Conservation (phyloP, 2,329 filamentous ascomycete species). For the Fusarium brachygibbosum region DNA sequence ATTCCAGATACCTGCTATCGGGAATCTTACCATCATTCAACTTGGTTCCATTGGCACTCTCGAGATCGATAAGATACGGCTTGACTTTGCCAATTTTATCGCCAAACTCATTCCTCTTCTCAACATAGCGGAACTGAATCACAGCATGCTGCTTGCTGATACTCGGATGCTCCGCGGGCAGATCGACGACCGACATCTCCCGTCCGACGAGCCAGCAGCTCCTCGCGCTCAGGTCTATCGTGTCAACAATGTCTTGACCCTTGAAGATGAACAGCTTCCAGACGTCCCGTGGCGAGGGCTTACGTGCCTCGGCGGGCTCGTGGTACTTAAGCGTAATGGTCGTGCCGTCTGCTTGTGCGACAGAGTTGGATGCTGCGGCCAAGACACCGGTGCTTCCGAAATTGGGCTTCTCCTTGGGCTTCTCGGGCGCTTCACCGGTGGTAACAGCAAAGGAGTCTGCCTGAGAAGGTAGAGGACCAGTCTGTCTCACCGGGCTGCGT, state of each 20-base stretch:
- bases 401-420: constrained; percentile 89
- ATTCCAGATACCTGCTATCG: constrained; percentile 83
- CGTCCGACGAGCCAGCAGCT: constrained; percentile 94
- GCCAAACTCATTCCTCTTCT: constrained; percentile 87
- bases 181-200: constrained; percentile 83
- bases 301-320: constrained; percentile 92
- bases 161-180: constrained; percentile 89
- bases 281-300: constrained; percentile 80
- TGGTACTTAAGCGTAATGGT: constrained; percentile 92
- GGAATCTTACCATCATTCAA: constrained; percentile 83
- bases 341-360: constrained; percentile 78
- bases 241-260: constrained; percentile 82
- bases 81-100: constrained; percentile 83
- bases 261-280: constrained; percentile 98
- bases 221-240: constrained; percentile 78
- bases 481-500: constrained; percentile 49
- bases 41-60: constrained; percentile 90
- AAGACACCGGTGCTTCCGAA: constrained; percentile 84
- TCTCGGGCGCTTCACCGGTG: constrained; percentile 61
- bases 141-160: constrained; percentile 96
- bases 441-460: constrained; percentile 70
- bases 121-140: constrained; percentile 89
- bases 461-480: constrained; percentile 71
- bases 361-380: constrained; percentile 86
- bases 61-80: constrained; percentile 93